Percentiles rank a stretch among this genome's conserved stretches.
phyloP scores from a whole-genome alignment of 2,329 filamentous ascomycete species.

The Mycosphaerella arachidis region DNA sequence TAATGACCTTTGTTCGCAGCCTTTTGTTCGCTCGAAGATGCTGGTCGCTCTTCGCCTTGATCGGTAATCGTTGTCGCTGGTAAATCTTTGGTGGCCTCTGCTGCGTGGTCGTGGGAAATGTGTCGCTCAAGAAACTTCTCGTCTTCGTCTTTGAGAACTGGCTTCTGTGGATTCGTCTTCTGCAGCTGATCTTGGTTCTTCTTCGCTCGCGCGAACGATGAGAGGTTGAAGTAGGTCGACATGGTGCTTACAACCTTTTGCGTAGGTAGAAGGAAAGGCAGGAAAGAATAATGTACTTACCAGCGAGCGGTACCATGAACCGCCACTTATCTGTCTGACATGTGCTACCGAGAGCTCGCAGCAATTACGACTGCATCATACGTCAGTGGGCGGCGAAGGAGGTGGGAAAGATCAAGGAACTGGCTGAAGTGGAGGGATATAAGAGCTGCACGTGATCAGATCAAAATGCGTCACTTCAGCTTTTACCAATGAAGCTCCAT shows the following conservation, averaged over 20 bases:
- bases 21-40: constrained; percentile 22
- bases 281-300: constrained; percentile 6
- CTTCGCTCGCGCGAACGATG: constrained; percentile 34
- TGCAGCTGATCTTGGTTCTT: constrained; percentile 35
- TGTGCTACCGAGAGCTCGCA: neutral
- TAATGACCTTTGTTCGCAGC: constrained; percentile 28
- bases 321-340: constrained; percentile 11
- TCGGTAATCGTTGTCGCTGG: constrained; percentile 20
- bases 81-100: constrained; percentile 12
- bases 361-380: neutral
- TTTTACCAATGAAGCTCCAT: no score
- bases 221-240: constrained; percentile 31
- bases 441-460: neutral
- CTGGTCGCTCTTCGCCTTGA: constrained; percentile 22
- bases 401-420: neutral
- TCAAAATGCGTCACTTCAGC: neutral
- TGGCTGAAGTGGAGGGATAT: neutral
- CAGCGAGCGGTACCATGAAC: constrained; percentile 9
- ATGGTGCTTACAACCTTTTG: constrained; percentile 6
- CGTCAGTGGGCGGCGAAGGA: neutral
- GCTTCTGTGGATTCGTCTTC: constrained; percentile 34
- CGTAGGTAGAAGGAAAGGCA: neutral
- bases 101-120: constrained; percentile 23
- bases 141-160: constrained; percentile 58
- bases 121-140: constrained; percentile 50